phyloP scores from a whole-genome alignment of 495 filamentous ascomycete species.

The Pyrenopolyporus hunteri region DNA sequence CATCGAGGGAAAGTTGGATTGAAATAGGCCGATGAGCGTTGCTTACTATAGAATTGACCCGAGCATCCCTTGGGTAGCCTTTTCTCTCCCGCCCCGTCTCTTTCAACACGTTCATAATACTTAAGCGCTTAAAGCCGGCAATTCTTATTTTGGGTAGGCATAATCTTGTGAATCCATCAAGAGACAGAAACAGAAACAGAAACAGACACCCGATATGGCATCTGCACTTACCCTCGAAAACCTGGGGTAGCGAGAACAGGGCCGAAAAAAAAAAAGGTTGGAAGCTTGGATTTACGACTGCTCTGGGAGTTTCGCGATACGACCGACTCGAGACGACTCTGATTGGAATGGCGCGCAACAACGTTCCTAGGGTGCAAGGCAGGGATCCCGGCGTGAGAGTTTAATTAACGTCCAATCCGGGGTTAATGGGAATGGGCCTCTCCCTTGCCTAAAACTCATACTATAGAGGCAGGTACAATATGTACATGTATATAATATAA shows the following conservation, averaged over 20 bases:
- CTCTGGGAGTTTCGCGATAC: slow-evolving; percentile 20
- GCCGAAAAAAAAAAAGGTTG: slow-evolving; percentile 1
- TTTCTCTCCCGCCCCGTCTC: no score
- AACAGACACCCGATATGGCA: slow-evolving; percentile 29
- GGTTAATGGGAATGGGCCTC: slow-evolving; percentile 11
- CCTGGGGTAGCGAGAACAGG: slow-evolving; percentile 30
- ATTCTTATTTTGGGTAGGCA: background rate
- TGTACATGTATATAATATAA: background rate
- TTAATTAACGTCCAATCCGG: slow-evolving; percentile 36
- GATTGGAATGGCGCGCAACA: slow-evolving; percentile 19
- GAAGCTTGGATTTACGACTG: slow-evolving; percentile 18
- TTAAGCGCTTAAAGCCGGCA: background rate
- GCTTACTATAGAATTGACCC: no score
- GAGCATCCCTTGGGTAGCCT: no score
- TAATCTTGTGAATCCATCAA: background rate
- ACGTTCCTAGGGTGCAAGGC: slow-evolving; percentile 17
- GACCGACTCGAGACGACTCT: slow-evolving; percentile 4
- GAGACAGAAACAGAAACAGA: background rate
- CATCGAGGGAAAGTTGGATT: no score
- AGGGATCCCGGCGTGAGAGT: slow-evolving; percentile 24
- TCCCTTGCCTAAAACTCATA: background rate
- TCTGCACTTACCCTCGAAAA: slow-evolving; percentile 30
- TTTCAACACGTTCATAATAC: no score
- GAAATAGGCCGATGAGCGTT: no score
- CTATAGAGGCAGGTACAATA: background rate